phyloP scores from a whole-genome alignment of 805 yeast species.

The Kodamaea neixiangensis region DNA sequence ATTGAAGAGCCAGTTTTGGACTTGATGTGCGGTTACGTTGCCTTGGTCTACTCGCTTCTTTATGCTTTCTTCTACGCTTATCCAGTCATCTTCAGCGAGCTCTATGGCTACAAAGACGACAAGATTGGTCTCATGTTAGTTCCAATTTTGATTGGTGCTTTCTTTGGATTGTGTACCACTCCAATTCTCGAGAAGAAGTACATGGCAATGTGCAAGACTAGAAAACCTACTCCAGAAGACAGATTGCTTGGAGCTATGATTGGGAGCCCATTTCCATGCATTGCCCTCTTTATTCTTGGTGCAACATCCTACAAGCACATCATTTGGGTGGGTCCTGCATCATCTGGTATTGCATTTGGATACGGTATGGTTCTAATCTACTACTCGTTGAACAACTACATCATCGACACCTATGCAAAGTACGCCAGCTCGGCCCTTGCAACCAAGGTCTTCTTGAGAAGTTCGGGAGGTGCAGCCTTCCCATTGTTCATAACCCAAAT shows the following conservation, averaged over 20 bases:
- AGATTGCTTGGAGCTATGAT: slow-evolving; percentile 78
- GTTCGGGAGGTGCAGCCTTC: slow-evolving; percentile 86
- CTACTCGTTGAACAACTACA: slow-evolving; percentile 70
- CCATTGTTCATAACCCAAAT: slow-evolving; percentile 77
- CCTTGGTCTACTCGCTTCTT: slow-evolving; percentile 83
- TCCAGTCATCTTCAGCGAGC: slow-evolving; percentile 80
- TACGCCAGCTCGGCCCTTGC: slow-evolving; percentile 81
- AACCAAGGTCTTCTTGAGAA: slow-evolving; percentile 75
- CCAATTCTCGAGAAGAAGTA: slow-evolving; percentile 69
- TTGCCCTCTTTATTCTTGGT: slow-evolving; percentile 76
- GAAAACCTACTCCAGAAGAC: slow-evolving; percentile 77
- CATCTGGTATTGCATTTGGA: slow-evolving; percentile 59
- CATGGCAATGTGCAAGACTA: slow-evolving; percentile 47
- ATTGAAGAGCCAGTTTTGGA: slow-evolving; percentile 83
- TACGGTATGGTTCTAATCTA: slow-evolving; percentile 62
- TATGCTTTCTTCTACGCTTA: slow-evolving; percentile 95
- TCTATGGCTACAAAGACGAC: slow-evolving; percentile 78
- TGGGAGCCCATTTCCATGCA: slow-evolving; percentile 83
- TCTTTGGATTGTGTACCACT: slow-evolving; percentile 70
- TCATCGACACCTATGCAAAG: slow-evolving; percentile 85
- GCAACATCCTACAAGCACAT: slow-evolving; percentile 71
- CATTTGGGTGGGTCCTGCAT: slow-evolving; percentile 68
- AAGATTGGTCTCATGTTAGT: slow-evolving; percentile 83
- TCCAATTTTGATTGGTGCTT: slow-evolving; percentile 87
- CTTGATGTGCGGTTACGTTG: slow-evolving; percentile 80